Evolutionary conservation across 2,329 filamentous ascomycete genomes (phyloP), one percentile per base, ranked within the genome.

Genomic region (Claviceps humidiphila): DNA sequence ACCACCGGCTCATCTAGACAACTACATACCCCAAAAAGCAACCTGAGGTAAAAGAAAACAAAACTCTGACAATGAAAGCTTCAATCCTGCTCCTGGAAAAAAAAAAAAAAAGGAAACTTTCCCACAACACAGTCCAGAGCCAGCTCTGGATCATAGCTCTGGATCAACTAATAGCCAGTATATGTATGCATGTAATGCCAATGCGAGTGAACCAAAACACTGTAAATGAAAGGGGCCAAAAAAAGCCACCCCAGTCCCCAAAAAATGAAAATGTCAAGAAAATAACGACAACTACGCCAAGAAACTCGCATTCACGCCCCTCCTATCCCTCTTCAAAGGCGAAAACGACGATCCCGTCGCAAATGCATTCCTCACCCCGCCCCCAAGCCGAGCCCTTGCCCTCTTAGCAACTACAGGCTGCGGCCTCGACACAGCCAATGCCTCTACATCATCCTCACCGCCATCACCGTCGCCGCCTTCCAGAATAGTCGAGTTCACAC

Each of bases 401-500:
- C 55, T 48, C 44, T 53, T 58, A 26, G 37, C 40, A 6, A 48
- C 43, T 4, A 44, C 51, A 14, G 50, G 49, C 20, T 46, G 48
- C 8, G 49, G 34, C 47, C 47, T 51, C 1, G 48, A 16, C 49
- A 37, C 20, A 11, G 16, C 37, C 5, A 37, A 63, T 47, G 68
- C 59, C 49, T 78, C 78, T 11, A 66, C 80, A 5, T 73, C 75
- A 9, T 85, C 84, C 5, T 78, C 78, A 8, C 66, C 80, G 4
- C 73, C 75, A 8, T 85, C 84, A 4, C 83, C 83, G 8, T 85
- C 83, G 9, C 85, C 84, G 4, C 84, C 83, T 8, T 85, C 83
- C 54, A 91, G 88, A 5, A 93, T 64, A 3, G 81, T 86, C 57
- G 81, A 80, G 47, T 77, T 79, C 22, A 76, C 74, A 22, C 68